These are phyloP conservation scores for Sugiyamaella marilandica DNA, from an alignment of 805 yeast genomes.

Conservation along the genomic window DNA sequence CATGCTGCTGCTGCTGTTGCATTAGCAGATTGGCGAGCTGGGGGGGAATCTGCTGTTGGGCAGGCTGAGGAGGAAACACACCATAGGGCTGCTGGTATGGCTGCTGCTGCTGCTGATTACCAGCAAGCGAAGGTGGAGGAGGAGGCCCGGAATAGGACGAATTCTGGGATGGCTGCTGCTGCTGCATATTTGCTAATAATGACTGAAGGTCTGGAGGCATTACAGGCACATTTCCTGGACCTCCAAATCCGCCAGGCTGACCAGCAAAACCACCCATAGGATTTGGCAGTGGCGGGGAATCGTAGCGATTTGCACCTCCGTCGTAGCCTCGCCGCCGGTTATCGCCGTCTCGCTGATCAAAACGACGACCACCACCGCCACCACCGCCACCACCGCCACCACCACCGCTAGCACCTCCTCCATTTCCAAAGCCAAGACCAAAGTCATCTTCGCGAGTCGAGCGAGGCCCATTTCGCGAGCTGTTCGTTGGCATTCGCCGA, in stretches of 20 bases:
- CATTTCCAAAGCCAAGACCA: slow-evolving; percentile 3
- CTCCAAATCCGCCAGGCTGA: background rate
- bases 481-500: slow-evolving; percentile 87
- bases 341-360: slow-evolving; percentile 2
- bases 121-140: background rate
- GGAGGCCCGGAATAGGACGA: background rate
- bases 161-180: slow-evolving; percentile 10
- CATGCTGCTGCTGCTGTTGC: slow-evolving; percentile 1
- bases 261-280: slow-evolving; percentile 5
- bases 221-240: background rate
- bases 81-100: background rate
- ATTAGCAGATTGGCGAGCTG: background rate
- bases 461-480: slow-evolving; percentile 78
- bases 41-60: background rate
- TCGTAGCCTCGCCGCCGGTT: background rate
- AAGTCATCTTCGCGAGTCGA: slow-evolving; percentile 41
- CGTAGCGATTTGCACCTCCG: background rate
- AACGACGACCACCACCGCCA: background rate
- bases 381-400: slow-evolving; percentile 10
- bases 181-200: slow-evolving; percentile 17
- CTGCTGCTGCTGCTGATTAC: background rate
- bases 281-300: background rate
- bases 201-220: slow-evolving; percentile 18
- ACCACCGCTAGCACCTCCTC: slow-evolving; percentile 3
- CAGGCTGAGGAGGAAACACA: background rate